Evolutionary conservation across 2,329 filamentous ascomycete genomes (phyloP), one percentile per base, ranked within the genome.

Genomic region (Penicillium sp.): DNA sequence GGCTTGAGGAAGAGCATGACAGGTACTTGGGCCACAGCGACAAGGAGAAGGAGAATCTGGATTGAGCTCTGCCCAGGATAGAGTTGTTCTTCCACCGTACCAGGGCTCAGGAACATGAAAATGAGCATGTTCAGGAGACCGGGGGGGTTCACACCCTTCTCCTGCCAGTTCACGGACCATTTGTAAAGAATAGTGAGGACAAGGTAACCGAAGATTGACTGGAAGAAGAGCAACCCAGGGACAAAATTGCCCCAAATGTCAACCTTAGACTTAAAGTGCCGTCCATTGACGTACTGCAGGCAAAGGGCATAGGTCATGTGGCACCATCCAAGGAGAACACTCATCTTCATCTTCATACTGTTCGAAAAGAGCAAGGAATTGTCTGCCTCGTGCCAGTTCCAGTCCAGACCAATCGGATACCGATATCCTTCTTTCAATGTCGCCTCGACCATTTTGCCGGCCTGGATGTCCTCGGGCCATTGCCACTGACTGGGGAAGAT

Each of bases 301-400:
- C 90, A 93, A 46, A 99, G 86, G 19, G 94, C 97, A 80, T 96
- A 99, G 3, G 94, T 99, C 94, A 99, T 99, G 73, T 83, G 68
- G 41, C 37, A 47, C 94, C 95, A 99, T 75, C 95, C 94, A 64
- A 99, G 84, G 65, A 99, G 86, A 73, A 99, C 97, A 81, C 91
- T 95, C 79, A 99, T 90, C 83, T 99, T 99, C 94, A 99, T 99
- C 87, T 99, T 99, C 84, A 94, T 95, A 77, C 90, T 95, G 88
- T 99, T 99, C 75, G 86, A 89, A 80, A 99, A 99, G 50, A 99
- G 84, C 21, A 99, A 83, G 60, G 95, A 89, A 70, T 99, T 99
- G 70, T 97, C 93, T 13, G 92, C 89, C 59, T 89, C 92, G 74
- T 99, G 95, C 94, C 94, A 99, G 71, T 89, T 90, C 87, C 89